Base-by-base conservation (phyloP, 352 stramenopile species). In the Phytophthora constricta region DNA sequence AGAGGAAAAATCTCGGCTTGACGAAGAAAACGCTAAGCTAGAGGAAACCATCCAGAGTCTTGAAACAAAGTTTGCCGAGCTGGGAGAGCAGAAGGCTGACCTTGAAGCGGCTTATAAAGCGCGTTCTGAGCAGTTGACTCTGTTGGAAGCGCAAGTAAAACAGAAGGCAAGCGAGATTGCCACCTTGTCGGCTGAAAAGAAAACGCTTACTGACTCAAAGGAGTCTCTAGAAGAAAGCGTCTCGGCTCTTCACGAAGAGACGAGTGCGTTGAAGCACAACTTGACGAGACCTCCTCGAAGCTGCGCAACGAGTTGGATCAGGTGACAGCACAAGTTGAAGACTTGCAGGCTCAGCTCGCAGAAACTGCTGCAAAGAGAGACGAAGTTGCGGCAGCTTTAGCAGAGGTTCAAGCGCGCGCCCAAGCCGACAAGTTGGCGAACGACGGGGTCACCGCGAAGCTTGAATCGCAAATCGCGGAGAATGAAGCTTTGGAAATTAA, bases 1-100 rank as follows among this genome's bases (percentile, higher is more conserved):
- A 47, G 72, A 79, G 45, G 80, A 83, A 48, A 87, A 85, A 13
- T 70, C 67, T 9, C 48, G 48, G 17, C 58, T 87, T 17, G 63
- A 75, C 19, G 74, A 76, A 17, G 72, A 74, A 34, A 73, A 85
- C 20, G n/a, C 62, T 10, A 71, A 77, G 50, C 68, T 80, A 10
- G 74, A 84, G 49, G 52, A 56, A 26, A 72, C 62, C 0, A 76
- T 82, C n/a, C 41, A 70, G 17, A 45, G 60, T 20, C 56, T 87
- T 16, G 54, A 86, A 65, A 48, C 49, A n/a, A 80, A 75, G n/a
- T 45, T 83, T 3, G 19, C 45, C 20, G 43, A 31, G 10, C 62
- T 86, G n/a, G 65, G 76, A 65, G 64, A 70, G 20, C 74, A 88
- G 37, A 85, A 85, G 39, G 45, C 43, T 8, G 52, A 72, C 0